Evolutionary conservation across 352 stramenopile species (phyloP), one percentile per base, ranked within the genome.

Genomic region (Pythium dissotocum): DNA sequence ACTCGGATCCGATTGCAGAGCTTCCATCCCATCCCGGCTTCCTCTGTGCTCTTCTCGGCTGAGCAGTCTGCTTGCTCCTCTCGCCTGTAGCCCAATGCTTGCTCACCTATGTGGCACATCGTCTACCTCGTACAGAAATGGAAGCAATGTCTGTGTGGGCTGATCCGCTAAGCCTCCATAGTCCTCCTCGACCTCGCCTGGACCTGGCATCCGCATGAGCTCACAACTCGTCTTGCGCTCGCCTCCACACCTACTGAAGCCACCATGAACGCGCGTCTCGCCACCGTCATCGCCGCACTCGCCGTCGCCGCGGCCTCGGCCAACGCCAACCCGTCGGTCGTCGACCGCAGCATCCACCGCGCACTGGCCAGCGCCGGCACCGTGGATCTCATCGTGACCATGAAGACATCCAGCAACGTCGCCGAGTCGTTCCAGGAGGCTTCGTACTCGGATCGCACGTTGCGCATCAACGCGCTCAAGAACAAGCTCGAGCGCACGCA

Each of bases 391-490:
- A 28, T 61, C 33, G 35, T 61, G 30, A 28, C 28, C 28, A 61
- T 61, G 54, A 61, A 61, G 54, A 16, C 12, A 1, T 7, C 30
- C 2, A 28, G 13, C 30, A 61, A 61, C 13, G 54, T 61, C 1
- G 12, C 21, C 30, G 54, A 61, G 54, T 24, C 5, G 7, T 61
- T 61, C 54, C 54, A 61, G 54, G 54, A 61, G 54, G 49, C 49
- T 21, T n/a, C 44, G 44, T 67, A 52, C 48, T 28, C 61, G n/a
- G 42, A 52, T 14, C 69, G 69, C 28, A 49, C 35, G 12, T 13
- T 30, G 12, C 48, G 44, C 28, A 76, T 76, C 60, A 54, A 58
- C 30, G 54, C 26, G 18, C 59, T 76, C n/a, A 58, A 61, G n/a
- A 53, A 49, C 24, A 21, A 53, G 38, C 63, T 75, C 44, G 33